Conservation (phyloP, 2,329 filamentous ascomycete species). For the Trichoderma endophyticum region DNA sequence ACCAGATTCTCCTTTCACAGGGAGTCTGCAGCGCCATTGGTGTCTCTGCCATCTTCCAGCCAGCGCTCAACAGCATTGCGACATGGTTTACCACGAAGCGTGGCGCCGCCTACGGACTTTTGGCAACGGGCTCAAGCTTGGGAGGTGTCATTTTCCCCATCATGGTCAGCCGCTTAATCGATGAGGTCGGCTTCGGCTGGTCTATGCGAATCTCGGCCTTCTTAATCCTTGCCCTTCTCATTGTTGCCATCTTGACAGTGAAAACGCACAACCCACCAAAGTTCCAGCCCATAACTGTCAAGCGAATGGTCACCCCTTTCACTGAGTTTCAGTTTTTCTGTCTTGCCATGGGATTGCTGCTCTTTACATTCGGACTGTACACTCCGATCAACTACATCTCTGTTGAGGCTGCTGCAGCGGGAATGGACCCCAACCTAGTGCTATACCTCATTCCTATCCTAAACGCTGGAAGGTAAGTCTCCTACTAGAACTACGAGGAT, state of each 20-base stretch:
- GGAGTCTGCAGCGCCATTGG: constrained; percentile 38
- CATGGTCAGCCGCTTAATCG: constrained; percentile 37
- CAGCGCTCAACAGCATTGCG: constrained; percentile 32
- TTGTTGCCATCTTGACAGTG: constrained; percentile 35
- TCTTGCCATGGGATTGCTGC: constrained; percentile 28
- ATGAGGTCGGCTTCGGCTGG: constrained; percentile 38
- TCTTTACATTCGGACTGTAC: constrained; percentile 34
- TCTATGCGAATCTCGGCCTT: constrained; percentile 39
- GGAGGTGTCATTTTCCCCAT: constrained; percentile 42
- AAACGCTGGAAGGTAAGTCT: constrained; percentile 24
- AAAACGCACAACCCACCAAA: constrained; percentile 27
- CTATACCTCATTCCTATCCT: constrained; percentile 27
- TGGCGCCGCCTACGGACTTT: constrained; percentile 36
- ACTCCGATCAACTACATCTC: constrained; percentile 32
- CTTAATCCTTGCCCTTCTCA: constrained; percentile 34
- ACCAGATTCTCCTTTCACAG: constrained; percentile 40
- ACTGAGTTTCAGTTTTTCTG: constrained; percentile 29
- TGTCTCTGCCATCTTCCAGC: constrained; percentile 34
- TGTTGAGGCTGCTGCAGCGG: constrained; percentile 23
- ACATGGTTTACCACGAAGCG: constrained; percentile 36
- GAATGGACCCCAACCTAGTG: constrained; percentile 22
- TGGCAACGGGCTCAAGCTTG: constrained; percentile 35
- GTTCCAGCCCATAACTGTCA: constrained; percentile 29
- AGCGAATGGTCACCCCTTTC: constrained; percentile 33
- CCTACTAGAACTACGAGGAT: not conserved